These are phyloP conservation scores for Babesia sp. DNA, from an alignment of 169 alveolate genomes.

Conservation along the genomic window DNA sequence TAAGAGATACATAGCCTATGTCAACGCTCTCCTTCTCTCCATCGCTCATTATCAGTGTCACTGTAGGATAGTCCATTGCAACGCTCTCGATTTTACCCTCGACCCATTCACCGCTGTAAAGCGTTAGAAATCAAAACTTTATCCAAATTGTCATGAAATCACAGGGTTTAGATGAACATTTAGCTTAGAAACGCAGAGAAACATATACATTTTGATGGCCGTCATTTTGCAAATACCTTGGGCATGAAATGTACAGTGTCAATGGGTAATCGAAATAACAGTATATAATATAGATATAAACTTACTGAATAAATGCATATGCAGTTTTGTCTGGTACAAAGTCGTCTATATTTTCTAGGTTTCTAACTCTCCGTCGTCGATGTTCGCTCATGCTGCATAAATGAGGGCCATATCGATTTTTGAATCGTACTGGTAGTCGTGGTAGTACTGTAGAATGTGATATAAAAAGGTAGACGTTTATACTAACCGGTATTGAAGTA, in stretches of 20 bases:
- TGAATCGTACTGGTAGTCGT: slow-evolving; percentile 73
- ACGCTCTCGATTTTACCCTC: slow-evolving; percentile 71
- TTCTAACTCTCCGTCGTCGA: slow-evolving; percentile 50
- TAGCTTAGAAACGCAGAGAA: not conserved
- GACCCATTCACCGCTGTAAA: slow-evolving; percentile 76
- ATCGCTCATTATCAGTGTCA: slow-evolving; percentile 55
- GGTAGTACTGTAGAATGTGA: slow-evolving; percentile 66
- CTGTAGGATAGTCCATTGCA: slow-evolving; percentile 62
- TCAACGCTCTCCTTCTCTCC: slow-evolving; percentile 71
- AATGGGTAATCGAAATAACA: no score
- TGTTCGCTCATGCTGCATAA: slow-evolving; percentile 49
- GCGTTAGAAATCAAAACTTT: no score
- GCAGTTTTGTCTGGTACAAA: slow-evolving; percentile 43
- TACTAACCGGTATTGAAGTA: slow-evolving; percentile 73
- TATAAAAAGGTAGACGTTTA: not conserved
- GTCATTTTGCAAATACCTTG: not conserved
- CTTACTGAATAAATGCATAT: slow-evolving; percentile 42
- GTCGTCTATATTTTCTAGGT: slow-evolving; percentile 52
- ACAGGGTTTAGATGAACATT: no score
- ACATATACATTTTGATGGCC: not conserved
- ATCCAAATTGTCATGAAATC: no score
- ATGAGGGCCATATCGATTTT: slow-evolving; percentile 69
- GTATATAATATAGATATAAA: no score
- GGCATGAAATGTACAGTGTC: no score
- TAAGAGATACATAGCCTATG: slow-evolving; percentile 68